Percentiles rank a stretch among this genome's conserved stretches.
These are phyloP conservation scores for Beverwykella pulmonaria DNA, from an alignment of 495 filamentous ascomycete species.

Conservation along the genomic window DNA sequence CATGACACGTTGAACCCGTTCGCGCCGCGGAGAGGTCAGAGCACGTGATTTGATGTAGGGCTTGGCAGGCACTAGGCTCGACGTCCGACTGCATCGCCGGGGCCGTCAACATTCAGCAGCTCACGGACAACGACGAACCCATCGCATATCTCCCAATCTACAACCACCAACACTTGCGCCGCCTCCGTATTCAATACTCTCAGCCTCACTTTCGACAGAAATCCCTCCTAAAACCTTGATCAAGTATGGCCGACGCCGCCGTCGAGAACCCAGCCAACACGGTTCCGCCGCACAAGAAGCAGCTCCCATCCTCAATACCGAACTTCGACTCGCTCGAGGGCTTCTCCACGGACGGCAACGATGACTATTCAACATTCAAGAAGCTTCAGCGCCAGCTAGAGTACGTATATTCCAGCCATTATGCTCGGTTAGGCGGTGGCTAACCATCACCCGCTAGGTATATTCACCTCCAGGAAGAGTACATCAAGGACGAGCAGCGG, in stretches of 20 bases:
- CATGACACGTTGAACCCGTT: not conserved
- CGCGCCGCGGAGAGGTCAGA: not conserved
- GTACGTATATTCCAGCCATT: slow-evolving; percentile 52
- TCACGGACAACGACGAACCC: not conserved
- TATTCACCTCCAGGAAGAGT: slow-evolving; percentile 98
- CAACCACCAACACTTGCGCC: not conserved
- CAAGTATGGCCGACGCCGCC: slow-evolving; percentile 75
- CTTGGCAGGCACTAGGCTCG: no score
- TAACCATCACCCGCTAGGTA: slow-evolving; percentile 62
- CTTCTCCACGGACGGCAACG: slow-evolving; percentile 74
- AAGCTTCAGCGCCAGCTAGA: slow-evolving; percentile 94
- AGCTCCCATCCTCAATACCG: slow-evolving; percentile 77
- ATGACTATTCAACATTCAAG: slow-evolving; percentile 94
- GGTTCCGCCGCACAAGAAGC: slow-evolving; percentile 74
- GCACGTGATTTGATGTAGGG: not conserved
- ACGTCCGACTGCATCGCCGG: no score
- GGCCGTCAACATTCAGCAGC: no score
- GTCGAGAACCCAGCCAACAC: slow-evolving; percentile 77
- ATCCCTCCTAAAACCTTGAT: not conserved
- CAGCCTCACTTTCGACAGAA: not conserved
- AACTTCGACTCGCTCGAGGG: slow-evolving; percentile 89
- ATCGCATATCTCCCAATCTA: not conserved
- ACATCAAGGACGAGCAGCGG: slow-evolving; percentile 99
- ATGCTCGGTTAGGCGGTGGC: not conserved
- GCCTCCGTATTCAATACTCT: not conserved